Evolutionary conservation across 805 yeast genomes (phyloP), one percentile per base, ranked within the genome.

Genomic region (Maudiozyma bulderi): DNA sequence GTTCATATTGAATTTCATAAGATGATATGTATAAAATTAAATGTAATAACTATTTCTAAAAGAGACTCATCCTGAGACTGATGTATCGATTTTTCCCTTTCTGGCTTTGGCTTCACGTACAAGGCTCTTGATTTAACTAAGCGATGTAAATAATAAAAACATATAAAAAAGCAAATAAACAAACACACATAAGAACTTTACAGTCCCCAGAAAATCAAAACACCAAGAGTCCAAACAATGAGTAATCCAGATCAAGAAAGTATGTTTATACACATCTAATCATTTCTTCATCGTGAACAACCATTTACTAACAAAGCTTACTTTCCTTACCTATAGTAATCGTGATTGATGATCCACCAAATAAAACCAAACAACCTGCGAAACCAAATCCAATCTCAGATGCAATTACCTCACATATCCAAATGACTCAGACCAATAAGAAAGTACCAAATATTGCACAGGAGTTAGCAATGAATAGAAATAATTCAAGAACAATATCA

Each of bases 381-480:
- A 5, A 29, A 6, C 34, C 15, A 13, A 15, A 33, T 15, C 39
- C 40, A n/a, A 33, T 33, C n/a, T 2, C 32, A 6, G 15, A n/a
- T 28, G 31, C 37, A 10, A 32, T 33, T 34, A 26, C 31, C 6
- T 30, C 32, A 30, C 43, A 40, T n/a, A 40, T 40, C 26, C 40
- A n/a, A 20, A 20, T 11, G 10, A 15, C 40, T 35, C 38, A 35
- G 11, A 38, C 5, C 29, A 38, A 15, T 15, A 39, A 40, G 29
- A 33, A 43, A 14, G 52, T 57, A 11, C 60, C 64, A 6, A 63
- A 59, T 45, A 64, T 64, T 29, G 68, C 68, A 3, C 56, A 61
- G 45, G 65, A 64, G 49, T 43, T 64, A 40, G 68, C 68, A 6
- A 60, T 57, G 42, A 64, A 64, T 47, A 57, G 68, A 50, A 63